Evolutionary conservation across 208 protist species (phyloP), one percentile per base, ranked within the genome.

Genomic region (Leishmania mexicana): DNA sequence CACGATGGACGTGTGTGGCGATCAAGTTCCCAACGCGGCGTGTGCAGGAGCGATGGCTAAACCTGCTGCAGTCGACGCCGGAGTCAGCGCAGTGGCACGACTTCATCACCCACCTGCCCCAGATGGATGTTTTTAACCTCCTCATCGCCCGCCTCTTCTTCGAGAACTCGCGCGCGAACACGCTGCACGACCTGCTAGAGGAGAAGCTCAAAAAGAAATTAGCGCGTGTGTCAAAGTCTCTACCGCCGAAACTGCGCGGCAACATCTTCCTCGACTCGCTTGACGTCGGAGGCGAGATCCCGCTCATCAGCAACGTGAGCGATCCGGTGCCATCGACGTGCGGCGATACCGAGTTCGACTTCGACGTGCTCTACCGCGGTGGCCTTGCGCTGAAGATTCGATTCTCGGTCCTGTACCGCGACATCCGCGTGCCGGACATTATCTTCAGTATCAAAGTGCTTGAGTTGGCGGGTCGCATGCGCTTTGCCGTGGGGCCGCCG

Each of bases 331-430:
- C 96, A 3, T 87, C 86, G 17, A 62, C 84, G 17, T 90, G 80
- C 53, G 93, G 94, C 6, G 93, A 97, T 77, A 75, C 96, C 3
- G 87, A 93, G 58, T 94, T 97, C 68, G 92, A 95, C 86, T 96
- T 97, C 80, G 90, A 97, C 75, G 78, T 97, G 67, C 85, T 95
- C 10, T 97, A 97, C 84, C 93, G 93, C 45, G 94, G 94, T 47
- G 94, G 94, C 17, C 86, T 97, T 15, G 80, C 73, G 54, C 65
- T 97, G 13, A 88, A 83, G 70, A 89, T 97, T 51, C 88, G 90
- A 73, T 96, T 97, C 75, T 60, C 88, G 19, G 85, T 95, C 40
- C 85, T 83, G 11, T 95, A 94, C 71, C 90, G 90, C 40, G 86
- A 88, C 10, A 85, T 95, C 53, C 84, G 87, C 11, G 86, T 96